These are phyloP conservation scores for Suillus subaureus DNA, from an alignment of 768 basidiomycete genomes.

Conservation along the genomic window DNA sequence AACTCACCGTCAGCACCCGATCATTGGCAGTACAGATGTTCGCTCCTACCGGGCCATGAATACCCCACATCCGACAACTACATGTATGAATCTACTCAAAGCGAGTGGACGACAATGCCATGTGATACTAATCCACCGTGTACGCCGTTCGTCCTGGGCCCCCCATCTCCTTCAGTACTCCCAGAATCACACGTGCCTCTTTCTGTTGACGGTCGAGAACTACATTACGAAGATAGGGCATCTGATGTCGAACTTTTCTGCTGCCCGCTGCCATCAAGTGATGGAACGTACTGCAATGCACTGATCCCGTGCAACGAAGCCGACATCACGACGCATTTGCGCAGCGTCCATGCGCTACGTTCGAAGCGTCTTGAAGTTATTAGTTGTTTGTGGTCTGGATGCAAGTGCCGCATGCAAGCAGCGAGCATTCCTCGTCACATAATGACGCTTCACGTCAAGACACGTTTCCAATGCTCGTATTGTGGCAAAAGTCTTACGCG, in stretches of 20 bases:
- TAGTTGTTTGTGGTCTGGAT: not conserved
- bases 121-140: not conserved
- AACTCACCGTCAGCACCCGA: not conserved
- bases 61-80: not conserved
- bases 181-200: not conserved
- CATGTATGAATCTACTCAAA: not conserved
- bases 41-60: not conserved
- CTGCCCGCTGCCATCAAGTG: not conserved
- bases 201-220: not conserved
- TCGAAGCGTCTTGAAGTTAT: not conserved
- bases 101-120: not conserved
- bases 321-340: not conserved
- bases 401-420: not conserved
- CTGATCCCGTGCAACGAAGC: not conserved
- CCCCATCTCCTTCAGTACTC: not conserved
- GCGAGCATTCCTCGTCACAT: constrained; percentile 5
- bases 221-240: not conserved
- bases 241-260: too few species aligned
- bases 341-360: not conserved
- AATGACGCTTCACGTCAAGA: not conserved
- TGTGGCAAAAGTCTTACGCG: constrained; percentile 2
- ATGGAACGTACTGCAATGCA: not conserved
- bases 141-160: not conserved
- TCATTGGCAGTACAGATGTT: not conserved
- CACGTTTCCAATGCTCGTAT: not conserved